Base-by-base conservation (phyloP, 148 eudicot species). In the Vaccinium macrocarpon region DNA sequence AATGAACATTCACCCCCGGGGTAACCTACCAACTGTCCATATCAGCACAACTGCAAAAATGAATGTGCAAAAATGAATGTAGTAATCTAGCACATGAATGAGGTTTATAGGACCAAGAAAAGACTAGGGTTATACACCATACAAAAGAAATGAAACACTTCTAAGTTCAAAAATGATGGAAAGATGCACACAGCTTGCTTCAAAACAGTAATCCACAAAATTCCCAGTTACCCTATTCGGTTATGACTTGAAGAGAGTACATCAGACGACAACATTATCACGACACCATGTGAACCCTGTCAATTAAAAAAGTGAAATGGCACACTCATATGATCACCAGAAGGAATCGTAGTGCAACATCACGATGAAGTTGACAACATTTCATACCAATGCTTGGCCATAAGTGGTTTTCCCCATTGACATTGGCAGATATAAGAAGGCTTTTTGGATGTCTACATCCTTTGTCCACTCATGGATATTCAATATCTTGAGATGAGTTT, bases 151-250 rank as follows among this genome's bases (percentile, higher is more conserved):
- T 38, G n/a, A 16, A 1, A 6, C 7, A 72, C 21, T 72, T 35
- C 38, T 35, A 42, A 73, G 76, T 73, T 38, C 23, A 32, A 73
- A 35, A 35, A 73, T 6, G 19, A 29, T 71, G 75, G 46, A 29
- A 42, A 71, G 75, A 21, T 68, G 51, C 27, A 51, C 52, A 46
- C 51, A 74, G 78, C 52, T 35, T 74, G 52, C 78, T 72, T 72
- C 49, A 3, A 42, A 74, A 74, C 46, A 8, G 49, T 74, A 42
- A 16, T 19, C 52, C 19, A 42, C 13, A 42, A 19, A 46, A 74
- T 42, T 35, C 6, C 78, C 78, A 42, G 46, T 18, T 74, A 46
- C 11, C 25, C 76, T 8, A 15, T 7, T 25, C 27, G 16, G 78
- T 46, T 8, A 74, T 74, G 52, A 72, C 46, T 66, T 72, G 48